Base-by-base conservation (phyloP, 371 early-diverging fungal genomes). In the Mortierella sp. region DNA sequence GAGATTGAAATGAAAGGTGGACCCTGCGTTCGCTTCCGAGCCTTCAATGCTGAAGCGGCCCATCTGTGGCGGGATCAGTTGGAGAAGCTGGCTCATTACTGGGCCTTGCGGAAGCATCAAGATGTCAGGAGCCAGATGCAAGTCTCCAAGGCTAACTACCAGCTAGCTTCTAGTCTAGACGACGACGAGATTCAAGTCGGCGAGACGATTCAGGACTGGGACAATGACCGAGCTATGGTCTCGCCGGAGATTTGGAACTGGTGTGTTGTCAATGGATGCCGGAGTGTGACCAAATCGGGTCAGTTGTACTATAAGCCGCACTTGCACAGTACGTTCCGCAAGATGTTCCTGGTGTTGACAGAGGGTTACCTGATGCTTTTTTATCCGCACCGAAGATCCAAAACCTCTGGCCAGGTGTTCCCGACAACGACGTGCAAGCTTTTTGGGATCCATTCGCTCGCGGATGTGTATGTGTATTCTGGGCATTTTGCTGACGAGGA, bases 191-290 rank as follows among this genome's bases (percentile, higher is more conserved):
- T 54, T 12, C 60, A 55, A 19, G 42, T 59, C 8, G 78, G 66
- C 15, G 52, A 60, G 59, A 63, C 60, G 23, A 60, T 71, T 11
- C 65, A 68, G n/a, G 63, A 76, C 23, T 64, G 60, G 67, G 73
- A 78, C 39, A 79, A 71, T 27, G 71, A 67, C 31, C 50, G 64
- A 17, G 50, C 56, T 0, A 27, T 64, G 43, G 83, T 78, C 14
- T 82, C 85, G 43, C 83, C 86, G 1, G 80, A 81, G 6, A 78
- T 87, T 5, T 89, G 89, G 89, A 87, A 84, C 34, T 79, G 80
- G 57, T 89, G 89, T 55, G 65, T 70, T 6, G 56, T 68, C n/a
- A 70, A 73, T 55, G 80, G 82, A 5, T 81, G 82, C 49, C 64
- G 79, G 26, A 68, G 75, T 27, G 61, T 81, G 12, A 70, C 71